Conservation (phyloP, 306 rosid genomes). For the Acacia crassicarpa region DNA sequence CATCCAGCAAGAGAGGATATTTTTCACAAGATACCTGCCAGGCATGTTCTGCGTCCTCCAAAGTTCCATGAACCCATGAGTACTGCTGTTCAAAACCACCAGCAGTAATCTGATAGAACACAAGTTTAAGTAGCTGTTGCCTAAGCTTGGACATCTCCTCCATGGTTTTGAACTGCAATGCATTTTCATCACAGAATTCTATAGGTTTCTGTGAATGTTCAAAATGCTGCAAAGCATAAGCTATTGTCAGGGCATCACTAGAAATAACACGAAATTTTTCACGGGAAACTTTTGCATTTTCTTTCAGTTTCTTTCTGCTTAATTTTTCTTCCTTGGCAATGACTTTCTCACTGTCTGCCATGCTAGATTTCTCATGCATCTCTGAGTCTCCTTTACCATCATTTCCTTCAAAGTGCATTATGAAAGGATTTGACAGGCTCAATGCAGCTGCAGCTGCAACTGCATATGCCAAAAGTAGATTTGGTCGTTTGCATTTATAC, state of each 20-base stretch:
- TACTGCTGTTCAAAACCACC: conserved; percentile 53
- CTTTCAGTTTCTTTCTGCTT: conserved; percentile 67
- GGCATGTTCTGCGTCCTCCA: conserved; percentile 59
- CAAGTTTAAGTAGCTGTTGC: conserved; percentile 71
- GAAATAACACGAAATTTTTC: conserved; percentile 65
- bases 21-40: conserved; percentile 60
- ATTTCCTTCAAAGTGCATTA: conserved; percentile 63
- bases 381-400: conserved; percentile 43
- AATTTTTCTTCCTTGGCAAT: conserved; percentile 51
- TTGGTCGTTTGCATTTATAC: conserved; percentile 48
- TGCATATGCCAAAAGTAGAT: conserved; percentile 73
- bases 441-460: conserved; percentile 86
- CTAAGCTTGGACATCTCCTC: conserved; percentile 91
- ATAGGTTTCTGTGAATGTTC: conserved; percentile 52
- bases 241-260: conserved; percentile 76
- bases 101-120: conserved; percentile 52
- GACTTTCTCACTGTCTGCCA: conserved; percentile 33
- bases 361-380: conserved; percentile 34
- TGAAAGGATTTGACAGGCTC: conserved; percentile 83
- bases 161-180: conserved; percentile 85
- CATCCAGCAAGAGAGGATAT: conserved; percentile 66
- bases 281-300: conserved; percentile 57
- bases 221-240: conserved; percentile 79
- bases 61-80: conserved; percentile 68
- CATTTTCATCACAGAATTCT: conserved; percentile 68